Conservation (phyloP, 768 basidiomycete genomes). For the Udeniomyces megalosporus region DNA sequence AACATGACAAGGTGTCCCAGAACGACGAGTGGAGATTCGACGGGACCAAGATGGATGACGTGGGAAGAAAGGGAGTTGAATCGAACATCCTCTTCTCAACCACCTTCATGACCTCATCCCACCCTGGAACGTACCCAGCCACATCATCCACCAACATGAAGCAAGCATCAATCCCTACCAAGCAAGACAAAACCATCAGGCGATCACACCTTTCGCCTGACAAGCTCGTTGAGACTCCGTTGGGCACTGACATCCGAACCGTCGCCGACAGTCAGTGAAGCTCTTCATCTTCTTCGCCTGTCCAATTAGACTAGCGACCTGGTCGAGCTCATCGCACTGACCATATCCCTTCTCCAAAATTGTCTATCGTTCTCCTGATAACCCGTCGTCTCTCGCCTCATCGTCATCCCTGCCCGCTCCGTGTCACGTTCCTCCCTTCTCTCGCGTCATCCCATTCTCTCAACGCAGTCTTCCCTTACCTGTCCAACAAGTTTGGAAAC, state of each 20-base stretch:
- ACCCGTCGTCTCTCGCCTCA: not conserved
- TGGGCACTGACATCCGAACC: slow-evolving; percentile 20
- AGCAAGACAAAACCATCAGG: slow-evolving; percentile 21
- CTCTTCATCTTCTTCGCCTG: slow-evolving; percentile 7
- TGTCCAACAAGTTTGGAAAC: slow-evolving; percentile 25
- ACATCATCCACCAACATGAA: slow-evolving; percentile 1
- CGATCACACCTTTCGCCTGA: slow-evolving; percentile 22
- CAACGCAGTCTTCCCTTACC: not conserved
- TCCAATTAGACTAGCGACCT: too few species aligned
- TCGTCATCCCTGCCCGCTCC: not conserved
- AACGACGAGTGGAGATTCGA: too few species aligned
- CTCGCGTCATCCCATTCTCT: not conserved
- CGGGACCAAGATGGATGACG: too few species aligned
- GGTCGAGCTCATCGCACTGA: not conserved
- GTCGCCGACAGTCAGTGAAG: slow-evolving; percentile 25
- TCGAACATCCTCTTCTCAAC: not conserved
- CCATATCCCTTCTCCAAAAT: not conserved
- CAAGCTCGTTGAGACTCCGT: slow-evolving; percentile 23
- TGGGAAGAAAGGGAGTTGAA: too few species aligned
- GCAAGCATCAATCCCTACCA: slow-evolving; percentile 20
- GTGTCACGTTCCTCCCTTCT: not conserved
- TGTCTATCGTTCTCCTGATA: not conserved
- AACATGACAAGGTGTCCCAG: too few species aligned
- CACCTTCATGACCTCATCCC: not conserved
- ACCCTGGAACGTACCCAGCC: too few species aligned